Evolutionary conservation across 345 rosid genomes (phyloP).

Genomic region (Populus tremula): DNA sequence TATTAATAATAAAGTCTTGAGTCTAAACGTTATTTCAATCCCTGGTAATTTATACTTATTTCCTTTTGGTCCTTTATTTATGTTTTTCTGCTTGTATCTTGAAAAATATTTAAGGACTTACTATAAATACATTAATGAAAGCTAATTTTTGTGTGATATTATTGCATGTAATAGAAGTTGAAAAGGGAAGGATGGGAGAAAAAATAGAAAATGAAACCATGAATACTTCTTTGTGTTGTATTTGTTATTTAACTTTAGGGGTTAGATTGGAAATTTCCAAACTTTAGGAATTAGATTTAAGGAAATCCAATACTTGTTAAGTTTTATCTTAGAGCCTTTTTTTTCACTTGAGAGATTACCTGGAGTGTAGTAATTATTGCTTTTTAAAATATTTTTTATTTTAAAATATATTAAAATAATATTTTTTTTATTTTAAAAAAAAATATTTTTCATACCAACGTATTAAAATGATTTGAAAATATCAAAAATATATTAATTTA

Average conservation of each 20-base stretch:
- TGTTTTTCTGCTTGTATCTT: no score
- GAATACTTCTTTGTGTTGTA: not conserved
- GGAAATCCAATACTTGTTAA: not conserved
- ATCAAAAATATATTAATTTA: no score
- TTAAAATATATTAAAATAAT: no score
- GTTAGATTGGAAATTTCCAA: no score
- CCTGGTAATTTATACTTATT: not conserved
- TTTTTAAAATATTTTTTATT: no score
- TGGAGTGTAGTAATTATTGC: accelerated
- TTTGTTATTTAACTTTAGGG: not conserved
- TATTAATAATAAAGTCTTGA: not conserved
- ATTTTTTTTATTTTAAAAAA: no score
- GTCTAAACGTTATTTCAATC: not conserved
- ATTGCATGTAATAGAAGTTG: no score
- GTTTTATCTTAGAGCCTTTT: not conserved
- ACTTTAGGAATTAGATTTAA: no score
- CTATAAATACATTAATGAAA: not conserved
- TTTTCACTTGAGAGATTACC: no score
- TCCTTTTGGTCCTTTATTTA: not conserved
- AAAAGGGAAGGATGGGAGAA: not conserved
- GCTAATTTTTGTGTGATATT: not conserved
- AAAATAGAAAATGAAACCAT: not conserved
- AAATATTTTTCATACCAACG: no score
- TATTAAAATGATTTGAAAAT: no score
- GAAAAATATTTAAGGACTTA: not conserved